Evolutionary conservation across 2,329 filamentous ascomycete species (phyloP).

Genomic region (Bisporella sp.): DNA sequence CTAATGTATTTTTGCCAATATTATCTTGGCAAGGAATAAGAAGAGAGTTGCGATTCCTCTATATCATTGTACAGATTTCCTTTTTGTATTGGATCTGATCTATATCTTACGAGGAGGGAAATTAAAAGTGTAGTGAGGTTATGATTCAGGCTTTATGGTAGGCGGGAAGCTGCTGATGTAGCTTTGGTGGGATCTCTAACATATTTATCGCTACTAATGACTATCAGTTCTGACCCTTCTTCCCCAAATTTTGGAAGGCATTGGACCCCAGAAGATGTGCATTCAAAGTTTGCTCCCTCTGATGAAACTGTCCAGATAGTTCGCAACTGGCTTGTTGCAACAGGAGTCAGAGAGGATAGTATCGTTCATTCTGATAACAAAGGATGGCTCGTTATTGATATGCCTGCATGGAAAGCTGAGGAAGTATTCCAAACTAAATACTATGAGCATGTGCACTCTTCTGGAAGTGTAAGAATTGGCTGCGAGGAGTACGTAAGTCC

Average conservation of each 20-base stretch:
- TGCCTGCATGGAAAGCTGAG: conserved; percentile 27
- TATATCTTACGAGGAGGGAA: background rate
- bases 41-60: background rate
- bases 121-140: no score
- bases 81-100: background rate
- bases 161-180: no score
- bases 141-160: no score
- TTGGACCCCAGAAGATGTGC: conserved; percentile 13
- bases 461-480: conserved; percentile 22
- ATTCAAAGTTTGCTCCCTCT: conserved; percentile 27
- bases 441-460: conserved; percentile 27
- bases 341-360: conserved; percentile 25
- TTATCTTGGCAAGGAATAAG: background rate
- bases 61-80: background rate
- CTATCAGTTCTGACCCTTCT: conserved; percentile 16
- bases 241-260: conserved; percentile 15
- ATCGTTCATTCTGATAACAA: conserved; percentile 27
- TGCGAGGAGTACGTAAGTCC: conserved; percentile 25
- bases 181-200: no score
- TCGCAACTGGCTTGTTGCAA: conserved; percentile 26
- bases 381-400: conserved; percentile 31
- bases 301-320: conserved; percentile 22
- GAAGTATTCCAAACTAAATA: conserved; percentile 28
- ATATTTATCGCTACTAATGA: no score
- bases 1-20: no score